A percentile compares a stretch with the other conserved stretches of the same genome.
phyloP scores from a whole-genome alignment of 257 asterid genomes.

The Craterostigma plantagineum region DNA sequence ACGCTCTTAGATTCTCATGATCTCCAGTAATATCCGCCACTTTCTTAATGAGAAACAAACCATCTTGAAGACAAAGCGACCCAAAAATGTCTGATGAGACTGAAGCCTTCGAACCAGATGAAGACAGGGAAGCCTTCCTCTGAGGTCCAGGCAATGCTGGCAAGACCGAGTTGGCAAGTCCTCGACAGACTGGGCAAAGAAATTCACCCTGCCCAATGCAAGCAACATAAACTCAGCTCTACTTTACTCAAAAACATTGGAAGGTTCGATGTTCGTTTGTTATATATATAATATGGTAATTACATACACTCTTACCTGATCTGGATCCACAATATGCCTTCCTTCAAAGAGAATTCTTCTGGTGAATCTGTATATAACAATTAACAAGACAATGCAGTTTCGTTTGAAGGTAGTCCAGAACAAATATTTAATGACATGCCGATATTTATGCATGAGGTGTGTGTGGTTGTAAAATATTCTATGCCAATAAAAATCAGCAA shows the following conservation, averaged over 20 bases:
- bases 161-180: slow-evolving; percentile 78
- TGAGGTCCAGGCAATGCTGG: slow-evolving; percentile 43
- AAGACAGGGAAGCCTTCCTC: slow-evolving; percentile 15
- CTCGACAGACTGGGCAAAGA: slow-evolving; percentile 97
- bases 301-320: slow-evolving; percentile 48
- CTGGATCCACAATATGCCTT: slow-evolving; percentile 92
- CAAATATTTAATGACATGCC: too few species aligned
- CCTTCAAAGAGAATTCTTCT: slow-evolving; percentile 95
- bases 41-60: slow-evolving; percentile 36
- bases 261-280: too few species aligned
- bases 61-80: slow-evolving; percentile 35
- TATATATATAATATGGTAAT: not conserved
- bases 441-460: too few species aligned
- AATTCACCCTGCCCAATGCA: slow-evolving; percentile 61
- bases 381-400: too few species aligned
- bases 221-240: too few species aligned
- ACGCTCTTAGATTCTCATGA: slow-evolving; percentile 25
- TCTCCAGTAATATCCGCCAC: slow-evolving; percentile 44
- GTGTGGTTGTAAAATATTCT: too few species aligned
- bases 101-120: slow-evolving; percentile 8
- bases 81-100: slow-evolving; percentile 15
- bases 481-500: too few species aligned
- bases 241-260: too few species aligned
- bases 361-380: slow-evolving; percentile 21
- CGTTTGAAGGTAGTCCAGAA: too few species aligned